phyloP scores from a whole-genome alignment of 164 flowering plant genomes.

The Chimonanthus praecox region DNA sequence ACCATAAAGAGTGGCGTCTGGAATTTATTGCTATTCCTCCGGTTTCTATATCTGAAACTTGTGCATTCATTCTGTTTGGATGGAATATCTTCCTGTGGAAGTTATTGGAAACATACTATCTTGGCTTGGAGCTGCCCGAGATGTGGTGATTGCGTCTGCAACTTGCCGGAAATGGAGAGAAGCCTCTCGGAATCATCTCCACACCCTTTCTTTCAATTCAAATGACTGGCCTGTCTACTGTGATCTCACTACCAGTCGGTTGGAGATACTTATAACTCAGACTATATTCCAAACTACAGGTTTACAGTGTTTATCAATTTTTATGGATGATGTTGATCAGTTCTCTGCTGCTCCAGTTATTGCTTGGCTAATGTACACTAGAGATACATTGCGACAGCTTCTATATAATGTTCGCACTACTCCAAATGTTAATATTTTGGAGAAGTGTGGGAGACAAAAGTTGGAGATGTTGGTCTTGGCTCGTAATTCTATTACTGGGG shows the following conservation, averaged over 20 bases:
- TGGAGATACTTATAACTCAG: slow-evolving; percentile 76
- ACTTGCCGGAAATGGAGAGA: slow-evolving; percentile 85
- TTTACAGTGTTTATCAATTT: slow-evolving; percentile 49
- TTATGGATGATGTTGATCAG: slow-evolving; percentile 80
- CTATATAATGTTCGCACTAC: slow-evolving; percentile 67
- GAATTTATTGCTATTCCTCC: background rate
- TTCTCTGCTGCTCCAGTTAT: slow-evolving; percentile 84
- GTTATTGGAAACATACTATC: slow-evolving; percentile 88
- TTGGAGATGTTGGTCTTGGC: slow-evolving; percentile 60
- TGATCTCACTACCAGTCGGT: slow-evolving; percentile 45
- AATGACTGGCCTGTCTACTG: slow-evolving; percentile 71
- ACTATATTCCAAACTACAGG: slow-evolving; percentile 81
- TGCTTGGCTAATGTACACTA: slow-evolving; percentile 95
- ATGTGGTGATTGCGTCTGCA: slow-evolving; percentile 80
- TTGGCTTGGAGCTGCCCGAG: slow-evolving; percentile 75
- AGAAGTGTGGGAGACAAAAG: slow-evolving; percentile 73
- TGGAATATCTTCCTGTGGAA: slow-evolving; percentile 91
- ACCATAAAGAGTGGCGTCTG: background rate
- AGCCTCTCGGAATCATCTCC: slow-evolving; percentile 74
- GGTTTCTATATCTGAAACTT: background rate
- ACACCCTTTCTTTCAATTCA: slow-evolving; percentile 62
- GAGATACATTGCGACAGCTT: slow-evolving; percentile 60
- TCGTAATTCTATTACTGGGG: slow-evolving; percentile 67
- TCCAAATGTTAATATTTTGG: slow-evolving; percentile 73
- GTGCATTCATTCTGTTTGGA: slow-evolving; percentile 8